Evolutionary conservation across 495 filamentous ascomycete species (phyloP).

Genomic region (Polyplosphaeria fusca): DNA sequence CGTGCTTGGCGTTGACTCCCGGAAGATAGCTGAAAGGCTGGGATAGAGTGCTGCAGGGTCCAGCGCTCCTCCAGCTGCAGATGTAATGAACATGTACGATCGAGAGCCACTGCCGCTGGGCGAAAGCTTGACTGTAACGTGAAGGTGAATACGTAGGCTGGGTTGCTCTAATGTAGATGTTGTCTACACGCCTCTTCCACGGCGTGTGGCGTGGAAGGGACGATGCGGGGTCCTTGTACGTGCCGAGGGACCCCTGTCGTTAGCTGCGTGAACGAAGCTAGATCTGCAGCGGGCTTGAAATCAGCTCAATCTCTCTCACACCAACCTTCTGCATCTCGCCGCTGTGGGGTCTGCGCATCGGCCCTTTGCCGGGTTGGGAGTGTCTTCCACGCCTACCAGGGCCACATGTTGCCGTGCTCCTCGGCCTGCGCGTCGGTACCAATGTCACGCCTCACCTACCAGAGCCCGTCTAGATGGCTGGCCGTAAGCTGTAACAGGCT

Average conservation of each 20-base stretch:
- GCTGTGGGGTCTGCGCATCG: too few species aligned
- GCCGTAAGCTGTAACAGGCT: conserved; percentile 18
- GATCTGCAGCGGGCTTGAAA: conserved; percentile 10
- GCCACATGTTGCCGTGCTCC: too few species aligned
- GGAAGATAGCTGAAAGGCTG: not conserved
- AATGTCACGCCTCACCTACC: not conserved
- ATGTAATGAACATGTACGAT: conserved; percentile 1
- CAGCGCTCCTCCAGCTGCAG: conserved; percentile 4
- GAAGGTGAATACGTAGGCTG: too few species aligned
- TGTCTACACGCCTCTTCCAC: too few species aligned
- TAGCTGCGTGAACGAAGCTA: too few species aligned
- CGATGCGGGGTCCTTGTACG: not conserved
- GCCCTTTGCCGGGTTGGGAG: too few species aligned
- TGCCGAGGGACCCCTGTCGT: not conserved
- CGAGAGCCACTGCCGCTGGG: conserved; percentile 15
- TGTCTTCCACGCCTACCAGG: too few species aligned
- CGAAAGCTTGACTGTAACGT: conserved; percentile 16
- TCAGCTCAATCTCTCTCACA: conserved; percentile 25
- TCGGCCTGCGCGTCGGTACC: too few species aligned
- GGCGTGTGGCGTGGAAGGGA: not conserved
- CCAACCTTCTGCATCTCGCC: not conserved
- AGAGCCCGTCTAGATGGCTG: not conserved
- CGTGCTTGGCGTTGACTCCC: conserved; percentile 14
- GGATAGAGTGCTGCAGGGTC: conserved; percentile 26
- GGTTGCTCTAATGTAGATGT: too few species aligned